Conservation (phyloP, 1,139 yeast genomes). For the Suhomyces bribrorum region DNA sequence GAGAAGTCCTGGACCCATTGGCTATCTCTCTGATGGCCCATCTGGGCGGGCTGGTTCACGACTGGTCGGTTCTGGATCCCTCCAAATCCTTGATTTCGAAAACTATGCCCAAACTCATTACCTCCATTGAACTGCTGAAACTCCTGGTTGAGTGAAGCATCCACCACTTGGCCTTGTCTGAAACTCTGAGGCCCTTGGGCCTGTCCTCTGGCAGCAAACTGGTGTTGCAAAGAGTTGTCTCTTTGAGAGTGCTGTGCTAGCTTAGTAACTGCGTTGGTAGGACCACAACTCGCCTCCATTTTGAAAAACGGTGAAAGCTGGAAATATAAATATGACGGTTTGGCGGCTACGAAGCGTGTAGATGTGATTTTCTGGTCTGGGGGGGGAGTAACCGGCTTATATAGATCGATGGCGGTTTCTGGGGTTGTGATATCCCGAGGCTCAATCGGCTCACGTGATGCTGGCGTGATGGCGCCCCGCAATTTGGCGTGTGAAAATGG, state of each 20-base stretch:
- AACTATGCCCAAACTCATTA: conserved; percentile 23
- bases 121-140: conserved; percentile 33
- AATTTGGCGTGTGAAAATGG: not conserved
- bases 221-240: conserved; percentile 26
- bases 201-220: conserved; percentile 14
- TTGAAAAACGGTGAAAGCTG: not conserved
- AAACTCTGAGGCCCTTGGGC: conserved; percentile 13
- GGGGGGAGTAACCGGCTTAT: too few species aligned
- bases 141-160: conserved; percentile 35
- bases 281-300: conserved; percentile 30
- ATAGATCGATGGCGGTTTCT: not conserved
- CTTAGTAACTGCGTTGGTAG: conserved; percentile 25
- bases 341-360: not conserved
- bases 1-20: conserved; percentile 12
- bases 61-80: conserved; percentile 1
- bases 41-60: conserved; percentile 1
- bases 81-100: conserved; percentile 18
- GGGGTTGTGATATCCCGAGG: not conserved
- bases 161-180: conserved; percentile 19
- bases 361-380: not conserved
- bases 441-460: not conserved
- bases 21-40: conserved; percentile 1
- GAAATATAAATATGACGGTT: not conserved
- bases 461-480: not conserved
- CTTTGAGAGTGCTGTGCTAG: conserved; percentile 27